Conservation (phyloP, 768 basidiomycete species). For the Tricholoma flavovirens region DNA sequence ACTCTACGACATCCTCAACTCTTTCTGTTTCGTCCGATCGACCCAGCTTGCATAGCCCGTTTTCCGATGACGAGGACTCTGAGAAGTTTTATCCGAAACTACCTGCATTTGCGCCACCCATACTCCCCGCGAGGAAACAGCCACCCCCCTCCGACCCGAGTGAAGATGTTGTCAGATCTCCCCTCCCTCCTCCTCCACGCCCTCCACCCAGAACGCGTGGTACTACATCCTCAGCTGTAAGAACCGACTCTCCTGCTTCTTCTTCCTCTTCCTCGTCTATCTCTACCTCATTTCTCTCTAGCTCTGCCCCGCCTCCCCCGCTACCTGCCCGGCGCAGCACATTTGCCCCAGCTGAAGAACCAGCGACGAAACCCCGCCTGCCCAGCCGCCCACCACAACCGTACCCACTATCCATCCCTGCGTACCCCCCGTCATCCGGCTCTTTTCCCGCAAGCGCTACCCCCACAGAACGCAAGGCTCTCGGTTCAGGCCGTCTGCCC, state of each 20-base stretch:
- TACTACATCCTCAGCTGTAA: conserved; percentile 8
- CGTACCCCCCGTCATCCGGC: conserved; percentile 8
- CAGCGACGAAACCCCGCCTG: conserved; percentile 19
- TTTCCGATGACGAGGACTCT: no score
- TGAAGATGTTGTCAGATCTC: conserved; percentile 4
- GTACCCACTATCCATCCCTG: conserved; percentile 8
- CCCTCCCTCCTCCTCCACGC: conserved; percentile 17
- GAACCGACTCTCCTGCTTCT: conserved; percentile 7
- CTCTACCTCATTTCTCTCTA: conserved; percentile 15
- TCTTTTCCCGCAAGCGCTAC: conserved; percentile 13
- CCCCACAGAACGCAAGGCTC: conserved; percentile 31
- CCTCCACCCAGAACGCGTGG: conserved; percentile 32
- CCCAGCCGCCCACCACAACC: conserved; percentile 22
- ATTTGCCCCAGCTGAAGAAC: conserved; percentile 15
- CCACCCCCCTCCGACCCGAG: neutral
- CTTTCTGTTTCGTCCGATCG: no score
- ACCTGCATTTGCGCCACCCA: conserved; percentile 1
- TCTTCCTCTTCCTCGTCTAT: conserved; percentile 18
- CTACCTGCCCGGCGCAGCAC: conserved; percentile 39
- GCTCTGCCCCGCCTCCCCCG: conserved; percentile 24
- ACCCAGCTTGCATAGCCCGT: no score
- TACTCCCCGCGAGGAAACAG: conserved; percentile 11
- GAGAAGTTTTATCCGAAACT: neutral
- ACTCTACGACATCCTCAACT: neutral
- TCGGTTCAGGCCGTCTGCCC: conserved; percentile 42